Base-by-base conservation (phyloP, 208 protist species). In the Trichomonas gallinae region DNA sequence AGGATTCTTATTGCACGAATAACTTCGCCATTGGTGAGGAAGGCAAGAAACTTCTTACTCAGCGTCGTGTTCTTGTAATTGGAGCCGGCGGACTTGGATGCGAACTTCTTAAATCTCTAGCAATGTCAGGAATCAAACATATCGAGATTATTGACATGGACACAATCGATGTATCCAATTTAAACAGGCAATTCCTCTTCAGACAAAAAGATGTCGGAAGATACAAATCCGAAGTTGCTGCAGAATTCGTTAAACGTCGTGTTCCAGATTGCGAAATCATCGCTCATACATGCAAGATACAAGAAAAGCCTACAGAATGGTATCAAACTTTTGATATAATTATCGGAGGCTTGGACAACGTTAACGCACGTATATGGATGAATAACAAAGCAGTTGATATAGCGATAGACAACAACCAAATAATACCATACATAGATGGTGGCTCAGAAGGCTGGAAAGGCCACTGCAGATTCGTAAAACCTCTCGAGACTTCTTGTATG, bases 401-500 rank as follows among this genome's bases (percentile, higher is more conserved):
- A 10, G 40, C 87, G 11, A 34, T 9, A 34, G 31, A 96, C 4
- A 31, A 0, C 21, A 97, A 98, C n/a, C 97, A 97, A 45, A 97
- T 98, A 31, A 99, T 99, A 96, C 99, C 99, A 36, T 97, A 99
- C 38, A 98, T 99, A 83, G 99, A 99, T 97, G 99, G 98, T 38
- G 99, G 99, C 88, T 99, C 99, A 13, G 99, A 99, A 97, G 99
- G 97, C 3, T 99, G 99, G 97, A 98, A 99, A 97, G 97, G 97
- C 2, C 96, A 97, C 40, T 49, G 96, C 49, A 98, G 98, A 34
- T 97, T 99, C n/a, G 98, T 97, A 44, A 63, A 97, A 31, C 96
- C 96, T 44, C 10, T 46, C 4, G n/a, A 97, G 23, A 96, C 81
- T 26, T 96, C 97, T 0, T 97, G 97, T 72, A 97, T 97, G 34